Evolutionary conservation across 768 basidiomycete species (phyloP), one percentile per base, ranked within the genome.

Genomic region (Boletus subparvulus): DNA sequence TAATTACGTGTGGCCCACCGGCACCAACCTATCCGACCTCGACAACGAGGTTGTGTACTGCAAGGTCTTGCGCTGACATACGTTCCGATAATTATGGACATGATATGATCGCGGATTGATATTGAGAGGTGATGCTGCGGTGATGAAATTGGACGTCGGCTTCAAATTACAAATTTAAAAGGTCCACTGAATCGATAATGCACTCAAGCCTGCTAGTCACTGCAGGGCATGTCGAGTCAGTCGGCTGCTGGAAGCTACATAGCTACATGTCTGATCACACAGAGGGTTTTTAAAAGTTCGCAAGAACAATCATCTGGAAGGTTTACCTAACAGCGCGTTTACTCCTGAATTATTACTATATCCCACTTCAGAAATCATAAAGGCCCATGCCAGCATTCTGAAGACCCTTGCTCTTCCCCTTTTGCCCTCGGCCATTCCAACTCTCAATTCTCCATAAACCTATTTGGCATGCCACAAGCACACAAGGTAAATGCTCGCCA

Each of bases 391-490:
- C 55, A 52, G 55, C 55, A 40, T 50, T 30, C 43, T n/a, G 32
- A 6, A 36, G 42, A 40, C 17, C 45, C 48, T 37, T n/a, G 33
- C 17, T 11, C 1, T 54, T 28, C 40, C 33, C 45, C 52, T 50
- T 55, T 50, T 28, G n/a, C 30, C 21, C 49, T 32, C 24, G 26
- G 28, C 37, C 3, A 32, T 42, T 24, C 50, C 10, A 17, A 47
- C 36, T 24, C 42, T 24, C 44, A 6, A 30, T 14, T 11, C 28
- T 21, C 35, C 36, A n/a, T 28, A 35, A 21, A 26, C 50, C 40
- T n/a, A 26, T 19, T 37, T 17, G 17, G 17, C 41, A 84, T 83
- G 82, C 81, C 83, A 26, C 81, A 78, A 71, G 76, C 78, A 35
- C 65, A 74, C 44, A 78, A 80, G 61, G 77, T 76, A 59, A 82